Evolutionary conservation across 78 protist species (phyloP).

Genomic region (Diacronema lutheri): DNA sequence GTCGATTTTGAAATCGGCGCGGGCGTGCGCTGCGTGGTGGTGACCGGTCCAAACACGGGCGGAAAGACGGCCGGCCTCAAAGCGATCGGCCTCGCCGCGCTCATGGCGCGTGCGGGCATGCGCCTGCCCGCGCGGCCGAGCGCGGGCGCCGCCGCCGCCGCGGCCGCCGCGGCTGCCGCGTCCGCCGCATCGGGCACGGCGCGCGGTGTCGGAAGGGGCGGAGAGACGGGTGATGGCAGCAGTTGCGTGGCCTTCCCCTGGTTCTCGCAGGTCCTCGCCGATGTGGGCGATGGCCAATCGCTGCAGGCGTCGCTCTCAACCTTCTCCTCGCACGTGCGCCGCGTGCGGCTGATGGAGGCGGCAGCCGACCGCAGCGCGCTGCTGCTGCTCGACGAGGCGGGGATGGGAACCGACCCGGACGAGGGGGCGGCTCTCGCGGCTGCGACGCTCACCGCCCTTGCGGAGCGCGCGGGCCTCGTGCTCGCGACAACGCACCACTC

Average conservation of each 20-base stretch:
- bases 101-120: slow-evolving; percentile 1
- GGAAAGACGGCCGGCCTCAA: slow-evolving; percentile 13
- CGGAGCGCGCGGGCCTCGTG: neutral
- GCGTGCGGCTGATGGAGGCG: neutral
- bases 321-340: slow-evolving; percentile 11
- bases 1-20: too few relatives aligned
- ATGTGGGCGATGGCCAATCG: slow-evolving; percentile 16
- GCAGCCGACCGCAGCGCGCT: neutral
- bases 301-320: neutral
- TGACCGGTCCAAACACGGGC: slow-evolving; percentile 15
- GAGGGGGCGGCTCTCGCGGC: slow-evolving; percentile 3
- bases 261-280: neutral
- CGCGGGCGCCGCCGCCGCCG: neutral
- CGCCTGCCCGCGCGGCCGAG: too few relatives aligned
- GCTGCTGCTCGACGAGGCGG: slow-evolving; percentile 3
- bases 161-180: neutral
- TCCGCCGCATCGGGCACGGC: too few relatives aligned
- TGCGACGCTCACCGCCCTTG: neutral
- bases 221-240: too few relatives aligned
- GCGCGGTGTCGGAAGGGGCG: too few relatives aligned
- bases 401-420: slow-evolving; percentile 1
- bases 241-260: too few relatives aligned
- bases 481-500: neutral
- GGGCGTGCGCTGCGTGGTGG: neutral
- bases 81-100: neutral